phyloP scores from a whole-genome alignment of 805 yeast genomes.

The Cyberlindnera suaveolens region DNA sequence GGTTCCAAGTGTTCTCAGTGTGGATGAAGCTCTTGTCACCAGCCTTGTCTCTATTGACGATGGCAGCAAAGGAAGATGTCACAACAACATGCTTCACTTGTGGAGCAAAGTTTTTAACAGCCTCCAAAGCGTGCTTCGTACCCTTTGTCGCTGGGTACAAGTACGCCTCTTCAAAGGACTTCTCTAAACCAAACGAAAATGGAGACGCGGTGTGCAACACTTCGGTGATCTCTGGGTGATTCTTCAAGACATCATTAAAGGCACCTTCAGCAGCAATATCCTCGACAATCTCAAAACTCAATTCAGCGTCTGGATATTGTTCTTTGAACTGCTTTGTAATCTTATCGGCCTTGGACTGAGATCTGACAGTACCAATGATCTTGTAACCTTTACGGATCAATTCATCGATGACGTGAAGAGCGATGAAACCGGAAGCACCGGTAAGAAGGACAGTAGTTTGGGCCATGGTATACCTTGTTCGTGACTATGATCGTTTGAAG shows the following conservation, averaged over 20 bases:
- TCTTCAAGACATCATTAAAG: constrained; percentile 38
- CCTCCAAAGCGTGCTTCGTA: constrained; percentile 44
- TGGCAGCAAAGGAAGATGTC: constrained; percentile 48
- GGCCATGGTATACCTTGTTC: constrained; percentile 2
- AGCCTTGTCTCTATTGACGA: constrained; percentile 31
- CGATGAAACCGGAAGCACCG: constrained; percentile 47
- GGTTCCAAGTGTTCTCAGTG: constrained; percentile 48
- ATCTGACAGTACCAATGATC: constrained; percentile 42
- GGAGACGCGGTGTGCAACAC: constrained; percentile 63
- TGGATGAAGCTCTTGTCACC: constrained; percentile 30
- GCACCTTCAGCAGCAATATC: constrained; percentile 43
- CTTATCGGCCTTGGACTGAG: constrained; percentile 30
- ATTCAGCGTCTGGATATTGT: constrained; percentile 27
- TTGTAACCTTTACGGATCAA: constrained; percentile 33
- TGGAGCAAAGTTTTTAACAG: constrained; percentile 37
- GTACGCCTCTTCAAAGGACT: constrained; percentile 41
- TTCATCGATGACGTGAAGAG: constrained; percentile 35
- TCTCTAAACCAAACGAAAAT: constrained; percentile 36
- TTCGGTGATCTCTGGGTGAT: constrained; percentile 43
- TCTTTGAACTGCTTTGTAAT: constrained; percentile 25
- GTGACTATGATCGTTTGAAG: too few relatives aligned
- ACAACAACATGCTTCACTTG: constrained; percentile 41
- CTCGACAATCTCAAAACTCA: constrained; percentile 39
- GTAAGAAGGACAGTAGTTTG: constrained; percentile 33
- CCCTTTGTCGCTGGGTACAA: constrained; percentile 53